phyloP scores from a whole-genome alignment of 2,329 filamentous ascomycete genomes.

The Fulvia fulva region DNA sequence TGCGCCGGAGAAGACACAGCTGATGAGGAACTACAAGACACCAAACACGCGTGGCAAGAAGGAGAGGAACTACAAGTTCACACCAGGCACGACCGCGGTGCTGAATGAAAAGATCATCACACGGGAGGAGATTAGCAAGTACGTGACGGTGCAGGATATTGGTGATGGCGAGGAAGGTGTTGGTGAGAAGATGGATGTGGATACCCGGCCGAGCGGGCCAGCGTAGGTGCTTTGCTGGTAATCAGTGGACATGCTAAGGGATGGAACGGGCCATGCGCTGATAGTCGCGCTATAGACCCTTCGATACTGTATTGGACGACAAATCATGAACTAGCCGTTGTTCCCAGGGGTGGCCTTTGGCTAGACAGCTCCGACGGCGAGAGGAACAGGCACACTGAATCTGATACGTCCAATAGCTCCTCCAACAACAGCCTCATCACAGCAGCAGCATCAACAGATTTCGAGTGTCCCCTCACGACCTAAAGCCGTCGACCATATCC shows the following conservation, averaged over 20 bases:
- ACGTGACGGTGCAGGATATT: slow-evolving; percentile 80
- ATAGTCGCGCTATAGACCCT: background rate
- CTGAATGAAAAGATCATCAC: slow-evolving; percentile 95
- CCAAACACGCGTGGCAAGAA: slow-evolving; percentile 90
- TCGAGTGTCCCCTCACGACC: too few species aligned
- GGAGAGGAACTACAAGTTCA: slow-evolving; percentile 88
- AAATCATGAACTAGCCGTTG: background rate
- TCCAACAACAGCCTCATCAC: too few species aligned
- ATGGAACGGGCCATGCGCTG: background rate
- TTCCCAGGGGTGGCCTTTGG: too few species aligned
- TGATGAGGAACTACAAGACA: slow-evolving; percentile 88
- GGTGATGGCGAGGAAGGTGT: slow-evolving; percentile 62
- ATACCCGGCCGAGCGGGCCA: slow-evolving; percentile 31
- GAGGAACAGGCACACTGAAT: too few species aligned
- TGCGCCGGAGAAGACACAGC: slow-evolving; percentile 87
- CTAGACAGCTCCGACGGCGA: too few species aligned
- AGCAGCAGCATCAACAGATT: too few species aligned
- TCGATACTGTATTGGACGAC: background rate
- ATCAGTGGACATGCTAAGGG: background rate
- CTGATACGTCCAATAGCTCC: too few species aligned
- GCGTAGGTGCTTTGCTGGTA: background rate
- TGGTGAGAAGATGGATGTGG: slow-evolving; percentile 64
- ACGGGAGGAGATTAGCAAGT: slow-evolving; percentile 90
- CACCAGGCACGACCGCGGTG: slow-evolving; percentile 87
- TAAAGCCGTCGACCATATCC: too few species aligned